A percentile compares a stretch with the other conserved stretches of the same genome.
Conservation (phyloP, 768 basidiomycete species). For the Lactarius hatsudake region DNA sequence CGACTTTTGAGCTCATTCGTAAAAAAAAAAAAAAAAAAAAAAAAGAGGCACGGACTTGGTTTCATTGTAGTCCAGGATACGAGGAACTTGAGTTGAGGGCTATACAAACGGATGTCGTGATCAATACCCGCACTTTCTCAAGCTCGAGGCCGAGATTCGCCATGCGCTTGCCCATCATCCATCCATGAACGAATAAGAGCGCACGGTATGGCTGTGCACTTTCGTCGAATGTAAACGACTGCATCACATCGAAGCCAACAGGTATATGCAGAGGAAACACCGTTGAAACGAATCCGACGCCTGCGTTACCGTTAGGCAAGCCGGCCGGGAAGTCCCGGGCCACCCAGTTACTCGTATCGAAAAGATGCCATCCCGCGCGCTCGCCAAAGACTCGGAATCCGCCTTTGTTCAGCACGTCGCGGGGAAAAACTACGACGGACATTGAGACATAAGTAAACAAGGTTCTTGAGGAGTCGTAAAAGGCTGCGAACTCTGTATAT, state of each 20-base stretch:
- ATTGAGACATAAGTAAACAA: background rate
- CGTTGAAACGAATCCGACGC: slow-evolving; percentile 80
- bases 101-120: too few relatives aligned
- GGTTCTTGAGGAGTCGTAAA: background rate
- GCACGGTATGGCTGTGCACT: slow-evolving; percentile 62
- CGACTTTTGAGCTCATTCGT: too few relatives aligned
- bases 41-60: too few relatives aligned
- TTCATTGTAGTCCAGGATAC: too few relatives aligned
- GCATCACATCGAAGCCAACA: slow-evolving; percentile 56
- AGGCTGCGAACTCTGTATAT: slow-evolving; percentile 36
- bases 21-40: too few relatives aligned
- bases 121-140: too few relatives aligned
- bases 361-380: slow-evolving; percentile 51
- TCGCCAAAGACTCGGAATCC: slow-evolving; percentile 45
- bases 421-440: slow-evolving; percentile 50
- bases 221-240: slow-evolving; percentile 72
- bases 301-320: slow-evolving; percentile 55
- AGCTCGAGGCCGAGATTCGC: too few relatives aligned
- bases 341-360: slow-evolving; percentile 59
- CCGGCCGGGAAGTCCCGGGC: slow-evolving; percentile 55
- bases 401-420: slow-evolving; percentile 48
- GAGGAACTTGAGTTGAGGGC: too few relatives aligned
- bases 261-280: slow-evolving; percentile 65
- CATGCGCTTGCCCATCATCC: slow-evolving; percentile 78
- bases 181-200: slow-evolving; percentile 73